These are phyloP conservation scores for Lepiota venenata DNA, from an alignment of 768 basidiomycete species.

Conservation along the genomic window DNA sequence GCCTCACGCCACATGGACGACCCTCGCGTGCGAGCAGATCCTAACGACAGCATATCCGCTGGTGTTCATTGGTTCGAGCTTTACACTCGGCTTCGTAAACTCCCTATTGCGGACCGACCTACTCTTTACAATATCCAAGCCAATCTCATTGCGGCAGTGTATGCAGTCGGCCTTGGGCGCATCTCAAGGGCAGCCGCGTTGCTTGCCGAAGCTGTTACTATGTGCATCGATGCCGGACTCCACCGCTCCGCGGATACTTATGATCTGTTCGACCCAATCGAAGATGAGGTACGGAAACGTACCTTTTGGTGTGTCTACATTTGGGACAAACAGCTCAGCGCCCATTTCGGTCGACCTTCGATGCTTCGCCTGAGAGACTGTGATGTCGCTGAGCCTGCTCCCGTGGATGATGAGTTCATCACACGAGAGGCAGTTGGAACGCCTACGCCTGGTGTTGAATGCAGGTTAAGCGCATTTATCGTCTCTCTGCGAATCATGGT, in stretches of 20 bases:
- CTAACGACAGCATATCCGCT: conserved; percentile 80
- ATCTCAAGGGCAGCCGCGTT: conserved; percentile 85
- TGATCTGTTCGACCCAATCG: conserved; percentile 85
- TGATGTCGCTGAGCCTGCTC: conserved; percentile 83
- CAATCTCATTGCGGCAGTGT: conserved; percentile 88
- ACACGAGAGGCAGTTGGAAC: conserved; percentile 64
- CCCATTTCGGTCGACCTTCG: conserved; percentile 87
- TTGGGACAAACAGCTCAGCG: conserved; percentile 92
- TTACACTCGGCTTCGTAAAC: conserved; percentile 80
- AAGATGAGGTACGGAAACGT: conserved; percentile 88
- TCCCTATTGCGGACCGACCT: conserved; percentile 84
- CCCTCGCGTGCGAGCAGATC: conserved; percentile 80
- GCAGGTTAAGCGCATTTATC: conserved; percentile 80
- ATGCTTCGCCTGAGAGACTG: conserved; percentile 86
- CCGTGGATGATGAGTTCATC: conserved; percentile 89
- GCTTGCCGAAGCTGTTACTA: conserved; percentile 82
- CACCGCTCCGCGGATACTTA: conserved; percentile 86
- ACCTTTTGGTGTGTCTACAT: conserved; percentile 97
- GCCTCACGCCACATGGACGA: conserved; percentile 93
- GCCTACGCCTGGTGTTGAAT: conserved; percentile 71
- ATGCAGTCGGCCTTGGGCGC: conserved; percentile 86
- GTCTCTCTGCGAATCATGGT: conserved; percentile 75
- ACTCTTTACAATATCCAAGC: conserved; percentile 92
- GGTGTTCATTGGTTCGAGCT: conserved; percentile 93
- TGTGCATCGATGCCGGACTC: conserved; percentile 85